Evolutionary conservation across 345 rosid species (phyloP), one percentile per base, ranked within the genome.

Genomic region (Crucihimalaya himalaica): DNA sequence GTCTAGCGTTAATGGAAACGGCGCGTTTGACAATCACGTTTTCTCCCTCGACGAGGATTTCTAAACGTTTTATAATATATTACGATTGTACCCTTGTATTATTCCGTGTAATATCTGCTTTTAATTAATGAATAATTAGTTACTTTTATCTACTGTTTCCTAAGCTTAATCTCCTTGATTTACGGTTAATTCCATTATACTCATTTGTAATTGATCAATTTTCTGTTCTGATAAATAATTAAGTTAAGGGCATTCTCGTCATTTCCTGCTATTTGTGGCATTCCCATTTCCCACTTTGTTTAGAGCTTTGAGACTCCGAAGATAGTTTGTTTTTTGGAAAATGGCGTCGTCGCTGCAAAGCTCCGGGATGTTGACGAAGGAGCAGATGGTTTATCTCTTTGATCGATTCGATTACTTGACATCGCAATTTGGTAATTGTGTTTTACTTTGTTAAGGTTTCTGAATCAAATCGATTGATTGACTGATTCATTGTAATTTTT

Each of bases 41-140:
- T 92, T 92, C 65, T 87, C 83, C 35, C 80, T 86, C 78, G 91
- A 92, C 43, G 92, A 88, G 21, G 98, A 92, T 46, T 92, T 92
- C 63, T 92, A 87, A 76, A 18, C 9, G 11, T 2, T 7, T 20
- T 14, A 28, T 42, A 5, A 2, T 53, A 2, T 5, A 56, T n/a
- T 48, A 68, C 61, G n/a, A 2, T 68, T 29, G 3, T 16, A 68
- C 5, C 70, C 37, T 75, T 75, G 79, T 75, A 75, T 3, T 42
- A 68, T 60, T 66, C 3, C 73, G 60, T 48, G 48, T 60, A 32
- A 16, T 5, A n/a, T 31, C 23, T 23, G 1, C 28, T 58, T 48
- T 21, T 3, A 19, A 35, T 47, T 19, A 73, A 73, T 73, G 53
- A 29, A 25, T 54, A 5, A 39, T 21, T 52, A 72, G 19, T 15